Evolutionary conservation across 805 yeast species (phyloP), one percentile per base, ranked within the genome.

Genomic region (Ogataea thermomethanolica): DNA sequence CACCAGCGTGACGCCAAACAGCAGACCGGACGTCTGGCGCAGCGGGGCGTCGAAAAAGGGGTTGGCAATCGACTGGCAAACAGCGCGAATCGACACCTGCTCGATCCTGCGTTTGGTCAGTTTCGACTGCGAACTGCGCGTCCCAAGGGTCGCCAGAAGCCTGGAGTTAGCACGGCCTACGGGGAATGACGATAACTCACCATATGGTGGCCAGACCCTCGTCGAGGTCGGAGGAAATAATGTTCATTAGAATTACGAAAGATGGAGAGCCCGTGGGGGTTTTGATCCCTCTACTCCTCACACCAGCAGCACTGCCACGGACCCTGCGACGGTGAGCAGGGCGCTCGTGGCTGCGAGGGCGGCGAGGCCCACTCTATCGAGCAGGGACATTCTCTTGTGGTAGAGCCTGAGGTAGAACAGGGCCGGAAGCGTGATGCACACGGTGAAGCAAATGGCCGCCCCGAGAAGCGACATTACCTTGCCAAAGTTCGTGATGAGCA

Each of bases 401-500:
- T 80, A 82, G 27, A 82, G 67, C 46, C 64, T 70, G 44, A 83
- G 56, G 62, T 89, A 87, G 58, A 88, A 89, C 8, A 74, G 54
- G 15, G 86, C 67, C 3, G 96, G 96, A 17, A 88, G 69, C 14
- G 87, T 81, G 39, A 88, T 67, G 59, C 96, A 89, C 25, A 88
- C 78, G 3, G 81, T 67, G 59, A 86, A 84, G 51, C 95, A 86
- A 37, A 89, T 70, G 1, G 87, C 79, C 5, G 91, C 76, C 7
- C 96, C 96, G 50, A 87, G 61, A 33, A 89, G 75, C 6, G 95
- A 86, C 62, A 89, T 81, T 37, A 89, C 72, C 50, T 77, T 77
- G 54, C 88, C 96, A 58, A 89, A 89, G 39, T 79, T 83, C 3
- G 93, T 91, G 56, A 86, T 73, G 11, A 78, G 36, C 22, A 84